Evolutionary conservation across 2,329 filamentous ascomycete genomes (phyloP), one percentile per base, ranked within the genome.

Genomic region (Phialophora expanda): DNA sequence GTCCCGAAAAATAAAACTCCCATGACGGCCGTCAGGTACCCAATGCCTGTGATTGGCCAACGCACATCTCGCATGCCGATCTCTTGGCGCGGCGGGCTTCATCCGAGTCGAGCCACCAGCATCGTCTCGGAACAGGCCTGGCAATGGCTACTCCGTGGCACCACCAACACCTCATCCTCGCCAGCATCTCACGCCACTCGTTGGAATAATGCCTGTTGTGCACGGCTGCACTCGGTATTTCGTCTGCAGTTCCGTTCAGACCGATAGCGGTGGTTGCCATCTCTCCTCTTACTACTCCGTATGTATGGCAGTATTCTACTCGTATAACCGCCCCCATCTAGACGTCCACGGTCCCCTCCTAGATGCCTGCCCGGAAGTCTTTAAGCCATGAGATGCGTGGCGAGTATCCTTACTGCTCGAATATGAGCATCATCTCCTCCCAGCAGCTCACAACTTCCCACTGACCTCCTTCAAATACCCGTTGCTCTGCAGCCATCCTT

Each of bases 401-500:
- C 5, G 14, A 8, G 17, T 14, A 8, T 30, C 30, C 7, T 30
- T 30, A 8, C 7, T 30, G 30, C 30, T 30, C 30, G 8, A 30
- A 30, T 30, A 30, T 9, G 30, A 30, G 30, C 38, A 44, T 44
- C 38, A 44, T 17, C 38, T 4, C 38, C 14, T 7, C 17, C 17
- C 38, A 8, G 17, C 38, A 44, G 38, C 38, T 55, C 28, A 62
- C 26, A 62, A 32, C 62, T 61, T 67, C 30, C 66, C 63, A 28
- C 58, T 51, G 14, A 38, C 67, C 55, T 66, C 65, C 38, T 63
- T 67, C 48, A 69, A 56, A 72, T 90, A 90, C 61, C 86, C 85
- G 72, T 89, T 87, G 73, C 85, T 82, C 78, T 87, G 86, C 70
- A 92, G 80, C 89, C 90, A 93, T 61, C 78, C 74, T 76, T 86